phyloP scores from a whole-genome alignment of 805 yeast species.

The Monosporozyma siamensis region DNA sequence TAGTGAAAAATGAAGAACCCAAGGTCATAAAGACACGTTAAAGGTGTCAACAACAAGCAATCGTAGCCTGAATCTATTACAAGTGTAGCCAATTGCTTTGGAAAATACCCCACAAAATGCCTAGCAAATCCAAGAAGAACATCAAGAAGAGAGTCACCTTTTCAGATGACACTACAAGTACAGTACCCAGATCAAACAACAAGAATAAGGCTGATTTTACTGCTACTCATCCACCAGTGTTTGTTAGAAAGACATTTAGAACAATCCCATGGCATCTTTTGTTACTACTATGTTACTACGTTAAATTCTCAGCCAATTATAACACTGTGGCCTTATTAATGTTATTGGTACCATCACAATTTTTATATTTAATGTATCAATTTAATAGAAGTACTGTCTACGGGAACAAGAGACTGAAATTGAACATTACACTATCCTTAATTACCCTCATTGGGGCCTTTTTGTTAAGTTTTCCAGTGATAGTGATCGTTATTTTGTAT shows the following conservation, averaged over 20 bases:
- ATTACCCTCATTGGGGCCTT: slow-evolving; percentile 20
- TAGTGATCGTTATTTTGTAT: slow-evolving; percentile 43
- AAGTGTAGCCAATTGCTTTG: too few relatives aligned
- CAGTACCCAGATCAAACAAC: slow-evolving; percentile 17
- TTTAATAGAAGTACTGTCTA: slow-evolving; percentile 29
- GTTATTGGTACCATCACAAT: slow-evolving; percentile 29
- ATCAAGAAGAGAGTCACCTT: slow-evolving; percentile 27
- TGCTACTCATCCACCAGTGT: slow-evolving; percentile 27
- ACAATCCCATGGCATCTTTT: slow-evolving; percentile 29
- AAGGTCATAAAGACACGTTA: slow-evolving; percentile 6
- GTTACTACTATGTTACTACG: slow-evolving; percentile 27
- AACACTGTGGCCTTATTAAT: slow-evolving; percentile 21
- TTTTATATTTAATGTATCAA: slow-evolving; percentile 29
- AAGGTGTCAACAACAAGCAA: slow-evolving; percentile 3
- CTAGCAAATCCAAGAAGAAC: slow-evolving; percentile 15
- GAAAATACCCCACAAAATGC: slow-evolving; percentile 7
- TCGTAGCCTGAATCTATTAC: too few relatives aligned
- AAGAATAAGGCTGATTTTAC: slow-evolving; percentile 13
- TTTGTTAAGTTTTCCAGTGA: slow-evolving; percentile 20
- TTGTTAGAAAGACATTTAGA: slow-evolving; percentile 21
- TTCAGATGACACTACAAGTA: slow-evolving; percentile 27
- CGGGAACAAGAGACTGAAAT: slow-evolving; percentile 27
- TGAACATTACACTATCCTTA: slow-evolving; percentile 18
- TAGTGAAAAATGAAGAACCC: too few relatives aligned
- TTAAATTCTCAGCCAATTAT: slow-evolving; percentile 23